These are phyloP conservation scores for Ramichloridium luteum DNA, from an alignment of 2,329 filamentous ascomycete genomes.

Conservation along the genomic window DNA sequence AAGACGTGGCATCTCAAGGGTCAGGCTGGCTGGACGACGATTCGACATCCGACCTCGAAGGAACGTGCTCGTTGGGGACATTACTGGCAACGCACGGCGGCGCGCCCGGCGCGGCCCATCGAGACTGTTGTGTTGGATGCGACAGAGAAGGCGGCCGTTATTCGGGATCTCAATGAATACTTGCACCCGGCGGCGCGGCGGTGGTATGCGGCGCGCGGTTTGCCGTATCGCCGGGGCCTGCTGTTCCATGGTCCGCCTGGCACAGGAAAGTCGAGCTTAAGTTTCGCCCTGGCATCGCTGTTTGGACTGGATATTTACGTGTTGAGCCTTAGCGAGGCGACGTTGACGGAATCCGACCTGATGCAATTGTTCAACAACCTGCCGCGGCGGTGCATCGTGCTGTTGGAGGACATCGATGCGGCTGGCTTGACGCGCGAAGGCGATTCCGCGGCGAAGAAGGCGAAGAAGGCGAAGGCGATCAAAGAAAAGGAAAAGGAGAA, in stretches of 20 bases:
- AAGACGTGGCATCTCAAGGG: constrained; percentile 33
- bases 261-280: constrained; percentile 27
- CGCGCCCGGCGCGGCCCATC: constrained; percentile 57
- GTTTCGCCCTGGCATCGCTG: constrained; percentile 34
- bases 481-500: constrained; percentile 9
- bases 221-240: constrained; percentile 76
- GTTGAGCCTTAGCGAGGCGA: constrained; percentile 49
- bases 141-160: constrained; percentile 51
- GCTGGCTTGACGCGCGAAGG: constrained; percentile 32
- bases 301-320: constrained; percentile 37
- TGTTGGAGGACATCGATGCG: constrained; percentile 38
- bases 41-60: constrained; percentile 34
- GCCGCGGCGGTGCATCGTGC: constrained; percentile 33
- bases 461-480: constrained; percentile 5
- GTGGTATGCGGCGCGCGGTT: constrained; percentile 78
- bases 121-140: constrained; percentile 62
- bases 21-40: constrained; percentile 32
- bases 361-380: constrained; percentile 32
- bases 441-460: constrained; percentile 8
- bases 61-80: constrained; percentile 25
- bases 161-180: constrained; percentile 67
- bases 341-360: constrained; percentile 56
- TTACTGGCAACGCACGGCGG: constrained; percentile 30
- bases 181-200: constrained; percentile 56
- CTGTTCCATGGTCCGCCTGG: constrained; percentile 58